Evolutionary conservation across 164 flowering plant species (phyloP).

Genomic region (Tetracentron sinense): DNA sequence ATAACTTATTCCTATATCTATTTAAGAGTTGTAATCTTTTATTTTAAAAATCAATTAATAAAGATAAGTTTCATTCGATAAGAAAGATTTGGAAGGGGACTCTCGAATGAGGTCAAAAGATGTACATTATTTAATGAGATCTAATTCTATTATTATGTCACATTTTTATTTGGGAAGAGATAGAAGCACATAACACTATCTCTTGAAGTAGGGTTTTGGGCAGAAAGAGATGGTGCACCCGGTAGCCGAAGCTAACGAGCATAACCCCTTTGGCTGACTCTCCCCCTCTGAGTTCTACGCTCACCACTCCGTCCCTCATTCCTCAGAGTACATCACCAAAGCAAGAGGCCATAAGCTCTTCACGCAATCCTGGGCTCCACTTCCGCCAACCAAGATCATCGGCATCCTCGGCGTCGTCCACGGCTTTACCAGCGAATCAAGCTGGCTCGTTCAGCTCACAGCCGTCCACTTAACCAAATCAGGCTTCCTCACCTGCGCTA

Average conservation of each 20-base stretch:
- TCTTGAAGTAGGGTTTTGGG: too few relatives aligned
- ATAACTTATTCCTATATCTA: too few relatives aligned
- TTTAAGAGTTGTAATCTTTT: too few relatives aligned
- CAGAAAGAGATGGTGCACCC: too few relatives aligned
- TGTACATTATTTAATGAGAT: too few relatives aligned
- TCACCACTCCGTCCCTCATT: constrained; percentile 48
- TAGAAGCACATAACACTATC: too few relatives aligned
- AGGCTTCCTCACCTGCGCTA: constrained; percentile 62
- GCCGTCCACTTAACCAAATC: constrained; percentile 47
- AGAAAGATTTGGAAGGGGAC: too few relatives aligned
- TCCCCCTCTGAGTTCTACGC: constrained; percentile 51
- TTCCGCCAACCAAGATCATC: constrained; percentile 27
- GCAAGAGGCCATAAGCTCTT: constrained; percentile 55
- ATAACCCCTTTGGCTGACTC: constrained; percentile 49
- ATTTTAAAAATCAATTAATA: too few relatives aligned
- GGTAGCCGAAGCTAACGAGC: constrained; percentile 48
- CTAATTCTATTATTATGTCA: too few relatives aligned
- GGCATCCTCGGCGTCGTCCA: constrained; percentile 59
- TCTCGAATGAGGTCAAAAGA: too few relatives aligned
- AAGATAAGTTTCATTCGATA: too few relatives aligned
- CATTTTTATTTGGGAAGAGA: too few relatives aligned
- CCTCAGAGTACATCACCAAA: constrained; percentile 54
- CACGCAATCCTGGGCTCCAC: constrained; percentile 68
- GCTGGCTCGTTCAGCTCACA: constrained; percentile 57
- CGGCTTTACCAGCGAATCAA: constrained; percentile 68